Evolutionary conservation across 768 basidiomycete species (phyloP).

Genomic region (Leccinum subgranulosum): DNA sequence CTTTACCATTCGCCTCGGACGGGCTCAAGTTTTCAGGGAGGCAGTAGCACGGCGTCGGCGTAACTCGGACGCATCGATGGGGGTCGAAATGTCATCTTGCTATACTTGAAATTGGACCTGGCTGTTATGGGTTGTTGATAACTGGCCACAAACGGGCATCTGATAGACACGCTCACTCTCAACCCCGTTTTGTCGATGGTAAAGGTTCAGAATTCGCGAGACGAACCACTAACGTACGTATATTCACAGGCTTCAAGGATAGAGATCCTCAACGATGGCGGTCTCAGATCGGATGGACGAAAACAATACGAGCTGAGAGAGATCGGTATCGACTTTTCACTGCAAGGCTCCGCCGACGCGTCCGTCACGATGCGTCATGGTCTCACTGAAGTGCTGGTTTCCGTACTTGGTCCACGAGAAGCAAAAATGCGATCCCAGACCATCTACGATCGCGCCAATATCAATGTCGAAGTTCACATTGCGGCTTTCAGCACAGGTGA

Average conservation of each 20-base stretch:
- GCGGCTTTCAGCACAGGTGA: constrained; percentile 87
- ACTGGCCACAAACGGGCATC: too few relatives aligned
- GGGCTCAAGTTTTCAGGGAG: too few relatives aligned
- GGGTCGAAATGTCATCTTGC: too few relatives aligned
- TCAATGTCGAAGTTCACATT: constrained; percentile 87
- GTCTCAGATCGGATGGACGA: constrained; percentile 88
- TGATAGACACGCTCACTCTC: too few relatives aligned
- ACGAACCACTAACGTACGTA: neutral
- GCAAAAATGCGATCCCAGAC: constrained; percentile 76
- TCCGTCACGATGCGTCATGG: constrained; percentile 84
- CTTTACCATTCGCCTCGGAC: neutral
- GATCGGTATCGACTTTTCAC: constrained; percentile 72
- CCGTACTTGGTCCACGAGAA: constrained; percentile 92
- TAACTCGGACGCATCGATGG: too few relatives aligned
- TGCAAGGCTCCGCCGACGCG: constrained; percentile 79
- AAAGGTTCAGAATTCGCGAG: neutral
- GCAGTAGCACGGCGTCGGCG: too few relatives aligned
- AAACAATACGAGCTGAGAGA: constrained; percentile 90
- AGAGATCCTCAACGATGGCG: constrained; percentile 81
- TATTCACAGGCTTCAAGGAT: constrained; percentile 45
- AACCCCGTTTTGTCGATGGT: constrained; percentile 8
- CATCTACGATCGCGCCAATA: constrained; percentile 80
- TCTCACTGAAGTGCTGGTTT: constrained; percentile 82
- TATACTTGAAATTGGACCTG: too few relatives aligned
- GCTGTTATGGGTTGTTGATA: too few relatives aligned